Evolutionary conservation across 2,329 filamentous ascomycete genomes (phyloP).

Genomic region (Colletotrichum brevisporum): DNA sequence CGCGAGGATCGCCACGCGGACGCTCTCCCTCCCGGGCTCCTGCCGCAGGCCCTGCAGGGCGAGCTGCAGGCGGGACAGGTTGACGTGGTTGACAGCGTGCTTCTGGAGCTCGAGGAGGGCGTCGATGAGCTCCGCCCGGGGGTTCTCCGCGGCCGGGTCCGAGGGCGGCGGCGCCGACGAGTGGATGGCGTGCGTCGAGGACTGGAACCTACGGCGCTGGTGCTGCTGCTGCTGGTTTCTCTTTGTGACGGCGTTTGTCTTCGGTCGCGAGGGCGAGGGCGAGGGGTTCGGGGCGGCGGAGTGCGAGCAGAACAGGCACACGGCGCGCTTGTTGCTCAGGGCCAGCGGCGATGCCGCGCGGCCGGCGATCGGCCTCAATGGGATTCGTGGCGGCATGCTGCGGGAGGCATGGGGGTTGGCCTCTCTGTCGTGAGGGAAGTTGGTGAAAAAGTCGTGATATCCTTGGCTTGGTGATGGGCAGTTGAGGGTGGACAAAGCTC

Average conservation of each 20-base stretch:
- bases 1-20: constrained; percentile 71
- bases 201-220: constrained; percentile 41
- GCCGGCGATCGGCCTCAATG: constrained; percentile 46
- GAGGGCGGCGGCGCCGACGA: constrained; percentile 29
- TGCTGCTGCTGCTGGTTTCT: constrained; percentile 25
- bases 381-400: constrained; percentile 49
- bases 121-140: constrained; percentile 69
- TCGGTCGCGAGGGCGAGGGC: constrained; percentile 24
- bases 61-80: constrained; percentile 79
- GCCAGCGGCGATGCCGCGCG: constrained; percentile 35
- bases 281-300: constrained; percentile 19
- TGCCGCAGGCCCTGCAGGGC: constrained; percentile 76
- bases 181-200: constrained; percentile 26
- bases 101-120: constrained; percentile 73
- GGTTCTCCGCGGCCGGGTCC: constrained; percentile 44
- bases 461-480: constrained; percentile 3
- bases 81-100: constrained; percentile 72
- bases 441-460: constrained; percentile 2
- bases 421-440: not conserved
- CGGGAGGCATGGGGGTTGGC: constrained; percentile 1
- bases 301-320: constrained; percentile 43
- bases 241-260: not conserved
- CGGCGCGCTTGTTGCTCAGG: constrained; percentile 32
- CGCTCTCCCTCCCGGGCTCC: constrained; percentile 67
- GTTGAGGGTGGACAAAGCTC: constrained; percentile 28